A percentile compares a stretch with the other conserved stretches of the same genome.
phyloP scores from a whole-genome alignment of 2,329 filamentous ascomycete species.

The Coniochaeta prunicola region DNA sequence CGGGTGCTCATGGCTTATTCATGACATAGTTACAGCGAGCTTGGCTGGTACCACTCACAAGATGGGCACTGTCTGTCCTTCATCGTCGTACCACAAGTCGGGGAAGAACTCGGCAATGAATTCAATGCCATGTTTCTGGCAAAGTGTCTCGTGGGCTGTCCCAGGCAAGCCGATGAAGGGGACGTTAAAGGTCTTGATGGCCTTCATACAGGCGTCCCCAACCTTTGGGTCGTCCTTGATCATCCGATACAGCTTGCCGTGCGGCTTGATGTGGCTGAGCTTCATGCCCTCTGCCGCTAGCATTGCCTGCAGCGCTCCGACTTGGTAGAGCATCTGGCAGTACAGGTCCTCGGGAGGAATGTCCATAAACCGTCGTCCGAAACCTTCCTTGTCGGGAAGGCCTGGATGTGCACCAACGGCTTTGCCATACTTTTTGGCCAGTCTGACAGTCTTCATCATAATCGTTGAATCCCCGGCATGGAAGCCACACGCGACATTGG shows the following conservation, averaged over 20 bases:
- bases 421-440: constrained; percentile 50
- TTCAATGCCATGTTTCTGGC: constrained; percentile 13
- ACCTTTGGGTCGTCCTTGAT: constrained; percentile 17
- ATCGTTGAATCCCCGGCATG: constrained; percentile 56
- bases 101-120: constrained; percentile 19
- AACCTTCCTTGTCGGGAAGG: constrained; percentile 57
- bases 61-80: too few species aligned
- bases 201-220: constrained; percentile 16
- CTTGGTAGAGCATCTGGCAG: constrained; percentile 53
- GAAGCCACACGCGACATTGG: constrained; percentile 53
- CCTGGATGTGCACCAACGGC: constrained; percentile 56
- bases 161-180: constrained; percentile 18
- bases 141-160: constrained; percentile 16
- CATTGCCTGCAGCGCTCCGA: constrained; percentile 54
- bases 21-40: too few species aligned
- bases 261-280: constrained; percentile 56
- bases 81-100: constrained; percentile 17
- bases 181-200: too few species aligned
- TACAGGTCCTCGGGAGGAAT: constrained; percentile 49
- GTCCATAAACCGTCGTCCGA: constrained; percentile 55
- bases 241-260: constrained; percentile 27
- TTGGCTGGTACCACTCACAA: too few species aligned
- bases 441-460: constrained; percentile 52
- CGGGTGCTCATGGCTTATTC: too few species aligned
- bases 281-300: constrained; percentile 47